Evolutionary conservation across 305 asterid species (phyloP), one percentile per base, ranked within the genome.

Genomic region (Fraxinus sp.): DNA sequence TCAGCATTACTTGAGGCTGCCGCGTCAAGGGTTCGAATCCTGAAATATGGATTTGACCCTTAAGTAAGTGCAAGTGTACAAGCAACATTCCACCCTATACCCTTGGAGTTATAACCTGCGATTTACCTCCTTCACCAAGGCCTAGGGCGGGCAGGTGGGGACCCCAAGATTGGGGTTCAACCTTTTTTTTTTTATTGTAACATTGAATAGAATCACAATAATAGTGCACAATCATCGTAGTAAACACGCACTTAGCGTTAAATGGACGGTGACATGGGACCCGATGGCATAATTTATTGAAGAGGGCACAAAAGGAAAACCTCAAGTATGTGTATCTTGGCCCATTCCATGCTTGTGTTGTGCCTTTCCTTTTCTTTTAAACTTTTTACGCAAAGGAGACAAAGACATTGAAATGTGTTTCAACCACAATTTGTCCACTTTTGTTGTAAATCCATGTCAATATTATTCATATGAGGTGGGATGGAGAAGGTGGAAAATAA

Each of bases 321-420:
- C 75, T 28, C 75, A 68, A 68, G 39, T 26, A 66, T 66, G 74
- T 66, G 43, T 37, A 26, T 64, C 72, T 20, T 3, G 7, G 74
- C n/a, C 37, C 35, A 66, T 68, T 68, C 37, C 75, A 68, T 68
- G 75, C 39, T 68, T 26, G 75, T 9, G 75, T 68, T 26, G 39
- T 68, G 75, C 20, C 39, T 68, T 68, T 68, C 75, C 13, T 68
- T 68, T 68, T 68, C 75, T 68, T 68, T 13, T 5, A 30, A 30
- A 28, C 75, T 68, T 30, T 68, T 30, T 68, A 68, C 75, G 33
- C 39, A 28, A 68, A 68, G 75, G 75, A 68, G 75, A 33, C 75
- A 30, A 4, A 68, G 75, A 68, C 39, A 3, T 68, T 68, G 75
- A 68, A 30, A 68, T 30, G 75, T 68, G 75, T 28, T 68, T 28